Percentiles rank a stretch among this genome's conserved stretches.
These are phyloP conservation scores for Cladosporium colombiae DNA, from an alignment of 2,329 filamentous ascomycete species.

Conservation along the genomic window DNA sequence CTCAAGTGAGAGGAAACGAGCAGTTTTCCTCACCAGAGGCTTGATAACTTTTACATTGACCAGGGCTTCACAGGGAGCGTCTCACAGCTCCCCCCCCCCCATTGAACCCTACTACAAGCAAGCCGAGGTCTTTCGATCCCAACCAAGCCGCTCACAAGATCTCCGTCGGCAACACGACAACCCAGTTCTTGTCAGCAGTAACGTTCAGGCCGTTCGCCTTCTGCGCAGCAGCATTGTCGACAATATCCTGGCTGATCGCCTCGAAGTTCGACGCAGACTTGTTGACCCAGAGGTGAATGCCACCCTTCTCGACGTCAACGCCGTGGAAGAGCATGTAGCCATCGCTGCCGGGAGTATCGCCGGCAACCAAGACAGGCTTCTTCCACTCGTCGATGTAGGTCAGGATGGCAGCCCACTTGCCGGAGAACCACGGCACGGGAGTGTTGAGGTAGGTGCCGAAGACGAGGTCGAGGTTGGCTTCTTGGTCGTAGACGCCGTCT, in stretches of 20 bases:
- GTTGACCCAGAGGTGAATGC: conserved; percentile 48
- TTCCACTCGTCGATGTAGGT: conserved; percentile 45
- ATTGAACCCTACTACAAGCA: not conserved
- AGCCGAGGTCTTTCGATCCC: not conserved
- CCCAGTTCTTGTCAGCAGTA: conserved; percentile 51
- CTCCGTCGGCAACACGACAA: conserved; percentile 44
- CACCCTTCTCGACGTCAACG: conserved; percentile 45
- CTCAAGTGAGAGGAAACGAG: not conserved
- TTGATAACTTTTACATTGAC: not conserved
- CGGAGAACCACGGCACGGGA: conserved; percentile 48
- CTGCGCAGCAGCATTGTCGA: conserved; percentile 39
- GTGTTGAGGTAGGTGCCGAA: conserved; percentile 48
- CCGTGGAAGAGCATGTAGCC: conserved; percentile 50
- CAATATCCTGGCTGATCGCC: conserved; percentile 43
- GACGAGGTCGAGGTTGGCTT: conserved; percentile 43
- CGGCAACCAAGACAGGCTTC: conserved; percentile 44
- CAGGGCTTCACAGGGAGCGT: not conserved
- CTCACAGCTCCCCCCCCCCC: not conserved
- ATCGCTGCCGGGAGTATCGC: conserved; percentile 49
- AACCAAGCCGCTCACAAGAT: conserved; percentile 28
- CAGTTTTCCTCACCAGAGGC: not conserved
- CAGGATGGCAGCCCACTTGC: conserved; percentile 47
- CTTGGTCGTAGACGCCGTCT: conserved; percentile 40
- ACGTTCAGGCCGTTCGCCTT: conserved; percentile 40
- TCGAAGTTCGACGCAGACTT: conserved; percentile 40